Percentiles rank a stretch among this genome's conserved stretches.
These are phyloP conservation scores for Gillenia trifoliata DNA, from an alignment of 306 rosid genomes.

Conservation along the genomic window DNA sequence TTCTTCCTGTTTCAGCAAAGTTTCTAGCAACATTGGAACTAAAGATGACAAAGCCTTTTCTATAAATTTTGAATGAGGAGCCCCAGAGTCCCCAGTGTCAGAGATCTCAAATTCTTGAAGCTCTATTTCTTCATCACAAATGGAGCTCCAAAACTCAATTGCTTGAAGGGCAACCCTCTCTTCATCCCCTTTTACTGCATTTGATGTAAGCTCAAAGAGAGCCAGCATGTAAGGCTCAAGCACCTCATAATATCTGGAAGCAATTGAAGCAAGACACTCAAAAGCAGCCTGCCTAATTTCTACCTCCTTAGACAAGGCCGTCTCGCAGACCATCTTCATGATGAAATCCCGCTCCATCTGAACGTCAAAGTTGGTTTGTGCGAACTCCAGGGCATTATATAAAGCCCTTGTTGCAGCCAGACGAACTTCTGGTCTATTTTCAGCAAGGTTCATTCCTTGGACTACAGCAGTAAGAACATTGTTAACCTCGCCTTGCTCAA, in stretches of 20 bases:
- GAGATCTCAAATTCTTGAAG: slow-evolving; percentile 24
- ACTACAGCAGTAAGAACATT: slow-evolving; percentile 34
- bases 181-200: slow-evolving; percentile 35
- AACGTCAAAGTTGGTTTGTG: slow-evolving; percentile 31
- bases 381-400: slow-evolving; percentile 34
- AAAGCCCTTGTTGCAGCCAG: slow-evolving; percentile 37
- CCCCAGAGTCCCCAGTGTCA: slow-evolving; percentile 22
- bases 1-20: slow-evolving; percentile 37
- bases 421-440: slow-evolving; percentile 26
- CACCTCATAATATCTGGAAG: slow-evolving; percentile 30
- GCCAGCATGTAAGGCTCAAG: slow-evolving; percentile 34
- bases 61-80: slow-evolving; percentile 21
- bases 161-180: slow-evolving; percentile 35
- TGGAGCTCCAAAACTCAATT: slow-evolving; percentile 39
- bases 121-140: slow-evolving; percentile 38
- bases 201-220: slow-evolving; percentile 34
- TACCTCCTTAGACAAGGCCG: slow-evolving; percentile 32
- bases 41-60: slow-evolving; percentile 28
- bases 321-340: slow-evolving; percentile 33
- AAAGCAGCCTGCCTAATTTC: slow-evolving; percentile 35
- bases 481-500: slow-evolving; percentile 26
- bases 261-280: slow-evolving; percentile 41
- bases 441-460: slow-evolving; percentile 35
- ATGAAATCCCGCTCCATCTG: slow-evolving; percentile 33
- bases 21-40: slow-evolving; percentile 35